Conservation (phyloP, 345 rosid species). For the Dimocarpus longan region DNA sequence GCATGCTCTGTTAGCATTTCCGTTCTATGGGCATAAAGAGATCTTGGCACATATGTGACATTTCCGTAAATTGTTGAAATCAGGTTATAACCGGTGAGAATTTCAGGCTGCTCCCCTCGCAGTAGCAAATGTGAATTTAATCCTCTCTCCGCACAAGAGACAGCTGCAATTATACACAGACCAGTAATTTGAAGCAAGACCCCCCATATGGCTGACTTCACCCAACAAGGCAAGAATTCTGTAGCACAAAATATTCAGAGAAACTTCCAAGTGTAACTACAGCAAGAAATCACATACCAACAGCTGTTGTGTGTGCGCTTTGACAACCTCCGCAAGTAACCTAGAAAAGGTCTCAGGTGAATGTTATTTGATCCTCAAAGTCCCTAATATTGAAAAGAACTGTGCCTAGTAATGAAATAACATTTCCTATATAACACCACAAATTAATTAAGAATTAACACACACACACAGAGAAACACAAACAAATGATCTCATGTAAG, state of each 20-base stretch:
- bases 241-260: constrained; percentile 9
- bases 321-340: constrained; percentile 97
- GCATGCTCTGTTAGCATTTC: constrained; percentile 63
- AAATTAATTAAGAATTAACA: not conserved
- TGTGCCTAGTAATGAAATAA: not conserved
- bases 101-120: constrained; percentile 83
- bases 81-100: constrained; percentile 82
- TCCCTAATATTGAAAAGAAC: constrained; percentile 19
- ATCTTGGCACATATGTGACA: constrained; percentile 65
- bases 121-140: constrained; percentile 80
- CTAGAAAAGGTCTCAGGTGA: constrained; percentile 49
- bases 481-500: not conserved
- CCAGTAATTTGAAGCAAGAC: constrained; percentile 2
- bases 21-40: constrained; percentile 62
- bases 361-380: constrained; percentile 28
- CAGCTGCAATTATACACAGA: constrained; percentile 54
- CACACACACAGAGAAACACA: not conserved
- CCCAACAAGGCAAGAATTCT: constrained; percentile 2
- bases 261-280: not conserved
- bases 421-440: not conserved
- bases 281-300: constrained; percentile 50
- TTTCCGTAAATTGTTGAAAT: constrained; percentile 73
- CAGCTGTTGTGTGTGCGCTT: constrained; percentile 90
- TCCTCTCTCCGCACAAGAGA: constrained; percentile 87
- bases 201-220: not conserved